Evolutionary conservation across 805 yeast species (phyloP), one percentile per base, ranked within the genome.

Genomic region (Ogataea minuta): DNA sequence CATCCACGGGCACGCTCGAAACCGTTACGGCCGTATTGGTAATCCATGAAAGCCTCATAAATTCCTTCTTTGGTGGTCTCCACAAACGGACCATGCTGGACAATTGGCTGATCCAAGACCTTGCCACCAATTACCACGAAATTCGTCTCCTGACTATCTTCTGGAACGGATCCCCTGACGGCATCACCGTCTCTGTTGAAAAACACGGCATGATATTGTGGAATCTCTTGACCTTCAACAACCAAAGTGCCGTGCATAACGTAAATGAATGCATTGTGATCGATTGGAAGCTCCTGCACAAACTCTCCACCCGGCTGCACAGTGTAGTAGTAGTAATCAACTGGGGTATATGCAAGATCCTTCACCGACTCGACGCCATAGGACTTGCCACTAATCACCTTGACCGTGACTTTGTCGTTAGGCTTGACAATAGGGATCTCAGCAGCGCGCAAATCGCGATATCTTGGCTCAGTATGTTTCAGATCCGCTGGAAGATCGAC

Each of bases 31-130:
- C 77, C 82, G 34, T 64, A 59, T 61, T 83, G 91, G 59, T 83
- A 90, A 57, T 84, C 89, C 60, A 65, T 53, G 53, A 85, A 80
- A 0, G 87, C 93, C 51, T 82, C 63, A 48, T 77, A 71, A 44
- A 89, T 81, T 46, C 76, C 77, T 36, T 78, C 83, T 39, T 71
- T 70, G 15, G 82, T 65, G 6, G 84, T 76, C 45, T 85, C 91
- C 13, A 89, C 96, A 57, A 89, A 90, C 10, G 96, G 96, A 12
- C 96, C 96, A 57, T 88, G 82, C 57, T 89, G 96, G 23, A 86
- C 84, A 39, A 84, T 71, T 12, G 78, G 76, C 66, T 88, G 95
- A 50, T 85, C 74, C 41, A 86, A 66, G 14, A 75, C 73, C 57
- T 84, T 63, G 41, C 95, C 95, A 23, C 88, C 93, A 46, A 87